Percentiles rank a stretch among this genome's conserved stretches.
Evolutionary conservation across 352 stramenopile species (phyloP).

Genomic region (Plasmopara halstedii): DNA sequence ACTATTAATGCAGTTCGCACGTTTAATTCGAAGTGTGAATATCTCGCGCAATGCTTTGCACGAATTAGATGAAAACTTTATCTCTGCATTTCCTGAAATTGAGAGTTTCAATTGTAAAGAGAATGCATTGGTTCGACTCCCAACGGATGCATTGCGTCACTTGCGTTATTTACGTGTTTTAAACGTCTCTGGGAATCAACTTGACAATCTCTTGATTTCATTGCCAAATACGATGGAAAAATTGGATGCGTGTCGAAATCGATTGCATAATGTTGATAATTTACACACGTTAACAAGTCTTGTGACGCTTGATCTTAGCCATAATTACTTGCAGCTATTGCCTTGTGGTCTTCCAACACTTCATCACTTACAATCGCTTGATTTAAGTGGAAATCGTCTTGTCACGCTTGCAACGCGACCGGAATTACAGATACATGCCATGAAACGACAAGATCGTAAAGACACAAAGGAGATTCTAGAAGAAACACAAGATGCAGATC

Average conservation of each 20-base stretch:
- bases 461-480: slow-evolving; percentile 7
- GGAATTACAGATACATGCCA: slow-evolving; percentile 4
- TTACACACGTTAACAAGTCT: slow-evolving; percentile 41
- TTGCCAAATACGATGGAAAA: slow-evolving; percentile 31
- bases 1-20: slow-evolving; percentile 54
- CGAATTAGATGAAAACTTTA: slow-evolving; percentile 43
- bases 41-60: slow-evolving; percentile 61
- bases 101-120: slow-evolving; percentile 55
- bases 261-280: slow-evolving; percentile 36
- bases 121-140: slow-evolving; percentile 43
- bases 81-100: slow-evolving; percentile 40
- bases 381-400: slow-evolving; percentile 47
- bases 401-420: slow-evolving; percentile 51
- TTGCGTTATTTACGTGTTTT: slow-evolving; percentile 35
- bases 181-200: slow-evolving; percentile 52
- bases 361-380: slow-evolving; percentile 34
- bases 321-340: slow-evolving; percentile 57
- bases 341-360: slow-evolving; percentile 42
- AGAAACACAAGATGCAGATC: slow-evolving; percentile 22
- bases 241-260: slow-evolving; percentile 44
- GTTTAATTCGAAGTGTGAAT: slow-evolving; percentile 51
- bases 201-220: slow-evolving; percentile 28
- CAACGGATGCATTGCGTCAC: slow-evolving; percentile 16
- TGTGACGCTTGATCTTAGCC: slow-evolving; percentile 43
- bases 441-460: slow-evolving; percentile 10